These are phyloP conservation scores for Leccinum cinnamomeum DNA, from an alignment of 1,284 basidiomycete genomes.

Conservation along the genomic window DNA sequence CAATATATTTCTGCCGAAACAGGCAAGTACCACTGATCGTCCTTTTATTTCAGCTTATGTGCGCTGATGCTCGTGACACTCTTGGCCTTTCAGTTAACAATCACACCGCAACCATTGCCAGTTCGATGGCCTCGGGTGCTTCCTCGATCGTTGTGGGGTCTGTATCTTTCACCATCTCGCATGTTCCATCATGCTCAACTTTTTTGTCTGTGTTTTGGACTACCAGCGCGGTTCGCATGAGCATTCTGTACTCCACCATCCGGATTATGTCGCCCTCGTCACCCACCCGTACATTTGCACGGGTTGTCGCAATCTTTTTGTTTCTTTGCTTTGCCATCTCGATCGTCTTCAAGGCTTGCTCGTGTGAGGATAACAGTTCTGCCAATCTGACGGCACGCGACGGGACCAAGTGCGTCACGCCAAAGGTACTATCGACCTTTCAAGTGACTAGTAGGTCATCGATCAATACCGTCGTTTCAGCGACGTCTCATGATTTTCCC, in stretches of 20 bases:
- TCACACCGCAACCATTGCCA: neutral
- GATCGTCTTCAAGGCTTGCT: neutral
- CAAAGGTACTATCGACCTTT: neutral
- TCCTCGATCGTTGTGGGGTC: neutral
- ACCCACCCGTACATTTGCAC: neutral
- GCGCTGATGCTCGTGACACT: neutral
- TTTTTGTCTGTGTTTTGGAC: neutral
- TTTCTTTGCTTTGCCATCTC: neutral
- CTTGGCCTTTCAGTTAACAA: neutral
- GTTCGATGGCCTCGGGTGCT: neutral
- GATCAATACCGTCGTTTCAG: neutral
- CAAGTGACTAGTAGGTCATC: neutral
- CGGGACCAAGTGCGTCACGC: neutral
- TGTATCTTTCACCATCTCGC: neutral
- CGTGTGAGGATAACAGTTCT: neutral
- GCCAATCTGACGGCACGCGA: neutral
- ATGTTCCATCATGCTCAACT: neutral
- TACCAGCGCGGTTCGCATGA: neutral
- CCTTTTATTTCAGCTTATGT: neutral
- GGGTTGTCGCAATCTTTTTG: neutral
- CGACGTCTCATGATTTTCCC: neutral
- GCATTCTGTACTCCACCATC: neutral
- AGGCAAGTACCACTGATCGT: neutral
- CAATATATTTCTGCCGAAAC: neutral
- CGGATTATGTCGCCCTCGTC: neutral